Conservation (phyloP, 495 filamentous ascomycete species). For the Astrocystis sublimbata region DNA sequence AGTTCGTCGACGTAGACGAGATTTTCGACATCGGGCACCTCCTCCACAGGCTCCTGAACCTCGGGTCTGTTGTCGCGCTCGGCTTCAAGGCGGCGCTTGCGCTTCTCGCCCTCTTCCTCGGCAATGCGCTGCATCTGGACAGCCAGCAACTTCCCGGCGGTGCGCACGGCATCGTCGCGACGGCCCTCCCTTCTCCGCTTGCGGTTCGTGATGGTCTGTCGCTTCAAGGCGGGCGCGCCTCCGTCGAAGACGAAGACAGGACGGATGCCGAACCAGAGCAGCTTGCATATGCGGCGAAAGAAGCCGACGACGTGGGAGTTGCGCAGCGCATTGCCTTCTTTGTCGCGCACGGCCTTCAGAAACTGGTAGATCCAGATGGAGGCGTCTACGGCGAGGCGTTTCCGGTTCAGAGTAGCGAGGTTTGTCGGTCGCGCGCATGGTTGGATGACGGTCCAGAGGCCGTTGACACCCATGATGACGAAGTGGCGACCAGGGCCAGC, state of each 20-base stretch:
- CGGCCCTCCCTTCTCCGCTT: constrained; percentile 83
- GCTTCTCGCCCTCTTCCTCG: constrained; percentile 75
- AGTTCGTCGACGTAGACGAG: constrained; percentile 88
- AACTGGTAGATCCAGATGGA: constrained; percentile 99
- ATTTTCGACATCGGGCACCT: constrained; percentile 60
- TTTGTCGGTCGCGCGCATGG: constrained; percentile 89
- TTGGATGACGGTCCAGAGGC: constrained; percentile 92
- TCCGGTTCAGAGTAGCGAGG: constrained; percentile 91
- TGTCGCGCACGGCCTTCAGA: constrained; percentile 96
- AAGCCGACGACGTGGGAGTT: constrained; percentile 96
- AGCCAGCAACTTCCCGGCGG: constrained; percentile 85
- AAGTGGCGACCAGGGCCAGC: constrained; percentile 2
- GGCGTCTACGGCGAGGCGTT: constrained; percentile 93
- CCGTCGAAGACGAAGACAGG: constrained; percentile 99
- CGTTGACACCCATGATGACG: constrained; percentile 88
- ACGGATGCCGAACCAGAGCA: constrained; percentile 93
- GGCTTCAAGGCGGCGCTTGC: constrained; percentile 49
- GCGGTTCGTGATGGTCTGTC: constrained; percentile 80
- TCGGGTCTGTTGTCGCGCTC: constrained; percentile 20
- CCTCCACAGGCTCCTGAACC: constrained; percentile 61
- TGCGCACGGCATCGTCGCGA: constrained; percentile 87
- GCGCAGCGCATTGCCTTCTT: constrained; percentile 93
- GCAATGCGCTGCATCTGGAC: constrained; percentile 87
- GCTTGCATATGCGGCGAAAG: constrained; percentile 96
- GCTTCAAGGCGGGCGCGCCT: constrained; percentile 85